Base-by-base conservation (phyloP, 1,284 basidiomycete species). In the Melanopsichium pennsylvanicum region DNA sequence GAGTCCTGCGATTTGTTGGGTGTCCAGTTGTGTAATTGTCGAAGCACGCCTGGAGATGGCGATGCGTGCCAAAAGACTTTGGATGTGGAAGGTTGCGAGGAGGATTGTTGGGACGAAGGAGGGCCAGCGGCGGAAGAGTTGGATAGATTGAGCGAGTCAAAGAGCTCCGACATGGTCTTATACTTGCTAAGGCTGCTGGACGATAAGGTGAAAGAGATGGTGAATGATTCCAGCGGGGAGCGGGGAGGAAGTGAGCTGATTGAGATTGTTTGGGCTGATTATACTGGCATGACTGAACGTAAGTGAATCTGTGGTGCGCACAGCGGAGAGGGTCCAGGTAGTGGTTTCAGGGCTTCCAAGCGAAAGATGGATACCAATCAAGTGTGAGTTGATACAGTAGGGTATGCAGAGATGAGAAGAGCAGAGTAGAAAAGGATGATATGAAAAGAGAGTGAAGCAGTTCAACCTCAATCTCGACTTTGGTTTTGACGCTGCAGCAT, bases 1-100 rank as follows among this genome's bases (percentile, higher is more conserved):
- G 67, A 70, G 2, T 66, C 61, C 23, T 60, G 67, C n/a, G 52
- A 50, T 33, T 57, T 57, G 41, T 22, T 55, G 2, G 67, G 56
- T 12, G 60, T 59, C 51, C 67, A 57, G 25, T 40, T 56, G 45
- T 38, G 34, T 6, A 62, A 39, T 2, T 59, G 56, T 16, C 55
- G 50, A 13, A 69, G 60, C 3, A 70, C 40, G 13, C 57, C 49
- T 1, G 67, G 67, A 3, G 67, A 70, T 13, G 67, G 67, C 3
- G 67, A 70, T 16, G 61, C 54, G 16, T 70, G 67, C 67, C 67
- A 70, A 42, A 66, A 70, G 11, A 70, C 67, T 46, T 64, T 64
- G 3, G 61, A 66, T 4, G 52, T 58, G 12, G 61, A 61, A 21
- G 67, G 67, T n/a, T 69, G 66, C 3, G 66, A 69, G 3, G 66